Conservation (phyloP, 2,329 filamentous ascomycete species). For the Pseudopithomyces chartarum region DNA sequence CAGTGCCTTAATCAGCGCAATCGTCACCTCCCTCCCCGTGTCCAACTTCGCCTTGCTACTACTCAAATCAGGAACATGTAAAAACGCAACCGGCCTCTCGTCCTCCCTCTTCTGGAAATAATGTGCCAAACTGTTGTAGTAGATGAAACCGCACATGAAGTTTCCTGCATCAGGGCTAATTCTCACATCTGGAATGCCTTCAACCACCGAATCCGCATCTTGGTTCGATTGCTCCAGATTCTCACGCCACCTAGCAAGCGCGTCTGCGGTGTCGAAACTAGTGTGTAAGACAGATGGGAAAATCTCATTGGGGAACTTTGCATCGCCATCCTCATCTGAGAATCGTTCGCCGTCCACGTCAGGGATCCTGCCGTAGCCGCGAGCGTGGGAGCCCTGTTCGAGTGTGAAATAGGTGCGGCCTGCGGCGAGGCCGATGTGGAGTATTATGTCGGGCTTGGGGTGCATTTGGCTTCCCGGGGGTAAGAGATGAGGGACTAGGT, state of each 20-base stretch:
- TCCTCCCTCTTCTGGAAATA: conserved; percentile 26
- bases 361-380: conserved; percentile 35
- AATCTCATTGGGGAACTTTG: conserved; percentile 18
- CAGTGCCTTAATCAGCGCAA: conserved; percentile 41
- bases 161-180: conserved; percentile 40
- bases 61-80: conserved; percentile 44
- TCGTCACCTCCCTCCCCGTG: conserved; percentile 32
- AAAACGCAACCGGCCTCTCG: conserved; percentile 38
- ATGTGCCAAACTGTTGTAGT: conserved; percentile 41
- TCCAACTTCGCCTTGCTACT: conserved; percentile 28
- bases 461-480: conserved; percentile 22
- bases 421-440: conserved; percentile 47
- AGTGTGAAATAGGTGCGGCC: conserved; percentile 42
- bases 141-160: conserved; percentile 45
- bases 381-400: conserved; percentile 34
- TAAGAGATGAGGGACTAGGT: conserved; percentile 34
- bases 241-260: conserved; percentile 36
- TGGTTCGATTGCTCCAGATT: conserved; percentile 16
- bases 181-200: conserved; percentile 28
- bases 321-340: conserved; percentile 20
- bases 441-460: conserved; percentile 35
- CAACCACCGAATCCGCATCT: background rate
- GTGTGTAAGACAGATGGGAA: conserved; percentile 34
- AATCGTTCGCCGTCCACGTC: conserved; percentile 42
- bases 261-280: conserved; percentile 37